These are phyloP conservation scores for Orychophragmus violaceus DNA, from an alignment of 345 rosid species.

Conservation along the genomic window DNA sequence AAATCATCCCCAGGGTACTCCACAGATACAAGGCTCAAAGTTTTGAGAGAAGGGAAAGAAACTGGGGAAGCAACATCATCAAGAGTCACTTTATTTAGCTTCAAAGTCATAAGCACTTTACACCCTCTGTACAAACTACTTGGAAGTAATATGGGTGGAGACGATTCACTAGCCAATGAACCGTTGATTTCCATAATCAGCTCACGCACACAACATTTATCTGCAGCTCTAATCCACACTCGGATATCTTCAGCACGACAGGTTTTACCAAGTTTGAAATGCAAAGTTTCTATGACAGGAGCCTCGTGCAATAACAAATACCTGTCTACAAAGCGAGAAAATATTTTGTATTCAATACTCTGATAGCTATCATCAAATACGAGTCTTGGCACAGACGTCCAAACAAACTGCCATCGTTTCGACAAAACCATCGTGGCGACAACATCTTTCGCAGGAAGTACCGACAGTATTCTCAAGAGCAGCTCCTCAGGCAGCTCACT, in stretches of 20 bases:
- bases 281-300: background rate
- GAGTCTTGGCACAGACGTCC: slow-evolving; percentile 8
- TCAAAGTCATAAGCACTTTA: background rate
- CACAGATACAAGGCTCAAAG: background rate
- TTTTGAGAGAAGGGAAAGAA: background rate
- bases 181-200: background rate
- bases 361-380: background rate
- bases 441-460: background rate
- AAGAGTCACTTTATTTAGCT: background rate
- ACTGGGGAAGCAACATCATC: background rate
- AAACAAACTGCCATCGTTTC: slow-evolving; percentile 4
- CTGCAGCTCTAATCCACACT: background rate
- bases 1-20: background rate
- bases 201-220: background rate
- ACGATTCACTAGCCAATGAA: background rate
- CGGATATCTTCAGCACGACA: background rate
- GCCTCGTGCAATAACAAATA: background rate
- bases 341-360: background rate
- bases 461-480: background rate
- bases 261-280: background rate
- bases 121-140: background rate
- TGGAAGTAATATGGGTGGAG: background rate
- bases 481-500: background rate
- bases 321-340: background rate
- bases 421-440: slow-evolving; percentile 1